Evolutionary conservation across 345 rosid species (phyloP), one percentile per base, ranked within the genome.

Genomic region (Camelina sativa): DNA sequence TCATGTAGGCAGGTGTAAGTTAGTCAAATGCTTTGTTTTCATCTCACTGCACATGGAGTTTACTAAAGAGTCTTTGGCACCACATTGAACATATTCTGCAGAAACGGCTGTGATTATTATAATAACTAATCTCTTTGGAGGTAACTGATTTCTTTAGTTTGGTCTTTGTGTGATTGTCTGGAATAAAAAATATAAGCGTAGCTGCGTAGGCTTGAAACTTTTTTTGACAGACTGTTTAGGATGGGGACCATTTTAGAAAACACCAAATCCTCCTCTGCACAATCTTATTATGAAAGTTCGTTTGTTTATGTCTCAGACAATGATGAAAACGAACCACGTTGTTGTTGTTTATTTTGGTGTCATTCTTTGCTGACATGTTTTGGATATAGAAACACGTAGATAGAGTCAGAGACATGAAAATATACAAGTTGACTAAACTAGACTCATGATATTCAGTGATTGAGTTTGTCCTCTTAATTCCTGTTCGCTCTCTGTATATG

Each of bases 191-290:
- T 57, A 64, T 69, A 25, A 37, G 37, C 37, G 8, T 32, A 32
- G 55, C 12, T 25, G 28, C 28, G 3, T 62, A 47, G 41, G 65
- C 20, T 76, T 62, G 44, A 60, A 67, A 28, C 47, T 13, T 46
- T 65, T 80, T 80, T 81, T 79, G 86, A 86, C 83, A 81, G 85
- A 47, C 82, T 86, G 87, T 79, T 67, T 75, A 64, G 30, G 73
- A 47, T 30, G 30, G 88, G 91, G 85, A 78, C 84, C 87, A 82
- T 74, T 58, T 16, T n/a, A 71, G 73, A 79, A 83, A 74, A 73
- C 46, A 73, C 84, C 86, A 86, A 85, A 74, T 25, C 71, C 30
- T 25, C 71, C 30, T 61, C 73, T 46, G 16, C 59, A 19, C 8
- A 20, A 22, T 74, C 70, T 64, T 60, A 32, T 73, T 73, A 74